Percentiles rank a stretch among this genome's conserved stretches.
Evolutionary conservation across 352 stramenopile species (phyloP).

Genomic region (Stramenopiles sp.): DNA sequence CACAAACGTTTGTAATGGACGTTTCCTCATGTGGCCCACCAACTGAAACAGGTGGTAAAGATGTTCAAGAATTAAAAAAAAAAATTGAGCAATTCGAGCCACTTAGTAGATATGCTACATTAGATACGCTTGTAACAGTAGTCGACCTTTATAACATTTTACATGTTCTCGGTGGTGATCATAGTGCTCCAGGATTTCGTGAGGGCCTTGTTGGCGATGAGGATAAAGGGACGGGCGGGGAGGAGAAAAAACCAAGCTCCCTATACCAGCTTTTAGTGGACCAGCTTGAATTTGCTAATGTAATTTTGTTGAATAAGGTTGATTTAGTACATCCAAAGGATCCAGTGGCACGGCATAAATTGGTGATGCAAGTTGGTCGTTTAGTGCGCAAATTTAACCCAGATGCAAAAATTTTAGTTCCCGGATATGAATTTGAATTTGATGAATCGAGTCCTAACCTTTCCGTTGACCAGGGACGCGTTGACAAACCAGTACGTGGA

Average conservation of each 20-base stretch:
- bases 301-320: constrained; percentile 78
- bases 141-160: constrained; percentile 58
- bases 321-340: constrained; percentile 35
- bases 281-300: constrained; percentile 81
- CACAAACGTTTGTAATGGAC: constrained; percentile 68
- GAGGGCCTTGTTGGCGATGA: neutral
- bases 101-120: constrained; percentile 20
- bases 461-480: too few relatives aligned
- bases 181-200: constrained; percentile 11
- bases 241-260: constrained; percentile 35
- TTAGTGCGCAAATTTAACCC: constrained; percentile 35
- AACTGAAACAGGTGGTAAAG: neutral
- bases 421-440: neutral
- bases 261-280: constrained; percentile 56
- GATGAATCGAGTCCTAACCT: neutral
- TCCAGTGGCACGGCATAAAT: neutral
- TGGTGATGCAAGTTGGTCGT: constrained; percentile 25
- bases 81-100: neutral
- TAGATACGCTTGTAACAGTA: constrained; percentile 76
- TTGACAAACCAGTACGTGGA: neutral
- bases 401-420: constrained; percentile 33
- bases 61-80: neutral
- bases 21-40: neutral
- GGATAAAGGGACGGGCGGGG: constrained; percentile 32
- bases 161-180: constrained; percentile 19